A percentile compares a stretch with the other conserved stretches of the same genome.
These are phyloP conservation scores for Macrolepiota dolichaula DNA, from an alignment of 768 basidiomycete species.

Conservation along the genomic window DNA sequence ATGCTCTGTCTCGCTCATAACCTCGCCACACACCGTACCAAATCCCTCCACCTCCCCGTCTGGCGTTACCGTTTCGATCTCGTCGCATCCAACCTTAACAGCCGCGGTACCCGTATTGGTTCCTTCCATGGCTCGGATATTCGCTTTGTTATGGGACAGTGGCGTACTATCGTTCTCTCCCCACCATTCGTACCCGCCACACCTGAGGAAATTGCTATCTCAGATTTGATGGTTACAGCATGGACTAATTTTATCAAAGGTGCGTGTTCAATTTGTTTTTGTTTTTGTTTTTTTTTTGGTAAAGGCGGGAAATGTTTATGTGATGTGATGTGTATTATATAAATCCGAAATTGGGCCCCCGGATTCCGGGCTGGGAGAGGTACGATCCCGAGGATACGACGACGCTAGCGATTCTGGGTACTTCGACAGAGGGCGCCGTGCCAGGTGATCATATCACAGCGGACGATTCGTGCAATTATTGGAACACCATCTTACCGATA, in stretches of 20 bases:
- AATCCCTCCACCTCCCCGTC: conserved; percentile 19
- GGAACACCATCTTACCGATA: conserved; percentile 27
- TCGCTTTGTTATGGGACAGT: conserved; percentile 30
- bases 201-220: conserved; percentile 25
- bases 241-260: conserved; percentile 36
- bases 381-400: conserved; percentile 22
- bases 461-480: conserved; percentile 26
- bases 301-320: no score
- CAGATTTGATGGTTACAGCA: conserved; percentile 29
- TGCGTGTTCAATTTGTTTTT: conserved; percentile 10
- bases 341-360: conserved; percentile 27
- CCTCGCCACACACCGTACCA: conserved; percentile 22
- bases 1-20: conserved; percentile 31
- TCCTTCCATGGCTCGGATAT: conserved; percentile 30
- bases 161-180: conserved; percentile 27
- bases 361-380: conserved; percentile 25
- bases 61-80: conserved; percentile 31
- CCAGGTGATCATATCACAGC: conserved; percentile 24
- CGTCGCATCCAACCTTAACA: conserved; percentile 29
- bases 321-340: no score
- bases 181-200: conserved; percentile 28
- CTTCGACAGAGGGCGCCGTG: conserved; percentile 19
- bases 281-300: neutral
- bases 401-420: conserved; percentile 27
- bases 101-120: conserved; percentile 27